Percentiles rank a stretch among this genome's conserved stretches.
Conservation (phyloP, 495 filamentous ascomycete species). For the Mytilinidion resinicola region DNA sequence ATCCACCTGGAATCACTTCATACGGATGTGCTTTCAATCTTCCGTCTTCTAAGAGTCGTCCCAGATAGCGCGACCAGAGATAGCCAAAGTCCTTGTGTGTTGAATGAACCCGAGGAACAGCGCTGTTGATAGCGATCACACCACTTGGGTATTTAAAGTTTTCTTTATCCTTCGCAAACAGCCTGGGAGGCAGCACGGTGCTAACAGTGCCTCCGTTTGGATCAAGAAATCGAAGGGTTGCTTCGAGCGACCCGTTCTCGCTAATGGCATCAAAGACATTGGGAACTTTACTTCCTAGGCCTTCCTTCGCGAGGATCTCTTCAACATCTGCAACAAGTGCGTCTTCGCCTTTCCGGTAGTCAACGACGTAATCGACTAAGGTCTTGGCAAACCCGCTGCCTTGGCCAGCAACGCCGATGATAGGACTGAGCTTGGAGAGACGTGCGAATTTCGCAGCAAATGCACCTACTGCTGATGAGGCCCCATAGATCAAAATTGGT, state of each 20-base stretch:
- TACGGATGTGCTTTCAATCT: not conserved
- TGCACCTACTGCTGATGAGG: constrained; percentile 12
- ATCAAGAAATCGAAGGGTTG: not conserved
- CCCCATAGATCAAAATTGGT: constrained; percentile 23
- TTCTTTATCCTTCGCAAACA: not conserved
- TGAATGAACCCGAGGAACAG: not conserved
- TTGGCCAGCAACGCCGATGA: not conserved
- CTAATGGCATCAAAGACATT: not conserved
- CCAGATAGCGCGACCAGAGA: not conserved
- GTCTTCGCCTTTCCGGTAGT: constrained; percentile 1
- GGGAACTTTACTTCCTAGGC: not conserved
- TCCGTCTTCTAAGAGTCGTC: not conserved
- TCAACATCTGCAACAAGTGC: not conserved
- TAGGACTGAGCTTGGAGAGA: not conserved
- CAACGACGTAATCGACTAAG: not conserved
- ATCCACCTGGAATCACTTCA: not conserved
- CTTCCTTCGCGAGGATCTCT: not conserved
- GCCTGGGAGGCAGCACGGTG: not conserved
- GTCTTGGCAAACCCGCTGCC: not conserved
- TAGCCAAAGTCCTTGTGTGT: not conserved
- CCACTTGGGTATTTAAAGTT: not conserved
- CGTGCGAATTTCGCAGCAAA: constrained; percentile 18
- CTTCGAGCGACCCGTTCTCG: not conserved
- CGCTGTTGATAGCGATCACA: not conserved
- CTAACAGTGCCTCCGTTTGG: not conserved